A percentile compares a stretch with the other conserved stretches of the same genome.
Conservation (phyloP, 768 basidiomycete genomes). For the Glaciozyma martinii region DNA sequence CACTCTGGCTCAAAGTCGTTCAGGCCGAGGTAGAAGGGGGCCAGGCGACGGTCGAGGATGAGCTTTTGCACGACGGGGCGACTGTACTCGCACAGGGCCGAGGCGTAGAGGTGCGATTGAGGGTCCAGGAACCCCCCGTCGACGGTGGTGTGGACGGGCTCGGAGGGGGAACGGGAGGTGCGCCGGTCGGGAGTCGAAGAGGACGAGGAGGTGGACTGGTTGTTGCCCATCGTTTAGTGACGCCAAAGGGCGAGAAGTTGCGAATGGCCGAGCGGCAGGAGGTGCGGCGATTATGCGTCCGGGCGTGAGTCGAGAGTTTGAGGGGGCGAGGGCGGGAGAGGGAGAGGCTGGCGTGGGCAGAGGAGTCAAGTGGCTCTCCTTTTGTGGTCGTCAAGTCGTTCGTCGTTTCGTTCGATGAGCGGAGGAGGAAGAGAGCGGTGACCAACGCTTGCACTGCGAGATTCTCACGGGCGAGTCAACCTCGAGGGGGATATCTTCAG, state of each 20-base stretch:
- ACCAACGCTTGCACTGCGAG: too few relatives aligned
- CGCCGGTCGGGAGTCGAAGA: neutral
- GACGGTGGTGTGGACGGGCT: slow-evolving; percentile 3
- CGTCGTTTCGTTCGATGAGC: too few relatives aligned
- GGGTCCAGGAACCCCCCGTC: slow-evolving; percentile 22
- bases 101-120: slow-evolving; percentile 20
- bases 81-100: slow-evolving; percentile 16
- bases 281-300: too few relatives aligned
- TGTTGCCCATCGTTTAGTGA: neutral
- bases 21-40: slow-evolving; percentile 91
- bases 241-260: neutral
- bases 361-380: too few relatives aligned
- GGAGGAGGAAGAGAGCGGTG: too few relatives aligned
- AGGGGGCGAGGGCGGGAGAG: too few relatives aligned
- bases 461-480: too few relatives aligned
- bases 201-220: neutral
- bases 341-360: too few relatives aligned
- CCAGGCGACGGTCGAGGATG: slow-evolving; percentile 76
- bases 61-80: slow-evolving; percentile 60
- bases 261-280: too few relatives aligned
- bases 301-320: too few relatives aligned
- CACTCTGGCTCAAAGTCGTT: slow-evolving; percentile 85
- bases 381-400: too few relatives aligned
- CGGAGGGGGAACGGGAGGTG: neutral
- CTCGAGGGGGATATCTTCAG: too few relatives aligned